Base-by-base conservation (phyloP, 2,329 filamentous ascomycete genomes). In the Sporothrix variecibatus region DNA sequence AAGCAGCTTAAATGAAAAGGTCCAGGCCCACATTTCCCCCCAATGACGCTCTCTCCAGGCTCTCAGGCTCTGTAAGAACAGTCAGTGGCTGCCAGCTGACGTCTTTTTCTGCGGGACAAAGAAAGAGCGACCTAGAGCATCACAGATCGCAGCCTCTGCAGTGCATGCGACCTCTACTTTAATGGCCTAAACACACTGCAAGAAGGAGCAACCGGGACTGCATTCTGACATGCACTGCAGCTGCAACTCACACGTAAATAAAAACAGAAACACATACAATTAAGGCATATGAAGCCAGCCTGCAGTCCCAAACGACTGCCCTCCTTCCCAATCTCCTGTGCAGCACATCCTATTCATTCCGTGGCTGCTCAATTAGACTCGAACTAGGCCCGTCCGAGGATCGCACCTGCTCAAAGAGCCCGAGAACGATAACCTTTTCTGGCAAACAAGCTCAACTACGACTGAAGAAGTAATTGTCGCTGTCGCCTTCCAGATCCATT, bases 331-430 rank as follows among this genome's bases (percentile, higher is more conserved):
- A 49, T 40, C 31, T 51, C 28, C 11, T 40, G 67, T 40, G 49
- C 67, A 53, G 31, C 28, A 7, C 34, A 34, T 38, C 43, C 56
- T 72, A 2, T 17, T 26, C 38, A n/a, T 65, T 17, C 40, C 60
- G 60, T 51, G 34, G 46, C 38, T 67, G 28, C 43, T 38, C 28
- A 53, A 9, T 51, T 56, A 38, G 34, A 34, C 49, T 40, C 28
- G n/a, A 53, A 38, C 64, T 72, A 46, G 71, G 20, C 40, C 56
- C 31, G 53, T 73, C 65, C 71, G 71, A 72, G 69, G 40, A 64
- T 72, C 73, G 71, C 65, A 65, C 31, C 53, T 65, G 62, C 56
- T 34, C 26, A 34, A 65, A 46, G 73, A 68, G 23, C 23, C 51
- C n/a, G 23, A 49, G 15, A 60, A 26, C 70, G 70, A 72, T 72